Conservation (phyloP, 371 early-diverging fungal genomes). For the Massospora cicadina region DNA sequence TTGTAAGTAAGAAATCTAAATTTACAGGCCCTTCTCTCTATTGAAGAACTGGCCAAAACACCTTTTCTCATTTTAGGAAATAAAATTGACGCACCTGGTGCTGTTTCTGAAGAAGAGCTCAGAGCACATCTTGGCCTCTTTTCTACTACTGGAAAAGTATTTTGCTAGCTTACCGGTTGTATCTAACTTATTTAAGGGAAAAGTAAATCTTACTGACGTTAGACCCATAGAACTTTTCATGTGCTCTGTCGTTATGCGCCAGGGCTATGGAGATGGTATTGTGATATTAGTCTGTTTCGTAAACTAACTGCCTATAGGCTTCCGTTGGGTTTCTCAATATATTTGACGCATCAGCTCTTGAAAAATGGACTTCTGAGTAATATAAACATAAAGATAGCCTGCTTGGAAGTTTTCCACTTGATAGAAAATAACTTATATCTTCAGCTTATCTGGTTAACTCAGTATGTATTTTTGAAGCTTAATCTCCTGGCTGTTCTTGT, state of each 20-base stretch:
- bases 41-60: conserved; percentile 76
- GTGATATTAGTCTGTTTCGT: background rate
- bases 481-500: background rate
- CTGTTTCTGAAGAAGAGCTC: conserved; percentile 85
- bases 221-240: conserved; percentile 95
- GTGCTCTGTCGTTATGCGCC: conserved; percentile 94
- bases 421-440: background rate
- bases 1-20: background rate
- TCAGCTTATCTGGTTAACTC: background rate
- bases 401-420: background rate
- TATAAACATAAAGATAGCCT: background rate
- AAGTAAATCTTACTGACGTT: conserved; percentile 72
- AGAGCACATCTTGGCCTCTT: conserved; percentile 70
- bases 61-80: conserved; percentile 94
- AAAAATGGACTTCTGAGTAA: background rate
- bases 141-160: conserved; percentile 90
- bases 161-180: background rate
- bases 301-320: conserved; percentile 22
- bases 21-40: conserved; percentile 62
- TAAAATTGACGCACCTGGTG: conserved; percentile 91
- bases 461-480: background rate
- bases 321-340: conserved; percentile 83
- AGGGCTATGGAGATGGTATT: conserved; percentile 91
- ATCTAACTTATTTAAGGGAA: conserved; percentile 36
- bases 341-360: conserved; percentile 23